These are phyloP conservation scores for Pythium monospermum DNA, from an alignment of 352 stramenopile genomes.

Conservation along the genomic window DNA sequence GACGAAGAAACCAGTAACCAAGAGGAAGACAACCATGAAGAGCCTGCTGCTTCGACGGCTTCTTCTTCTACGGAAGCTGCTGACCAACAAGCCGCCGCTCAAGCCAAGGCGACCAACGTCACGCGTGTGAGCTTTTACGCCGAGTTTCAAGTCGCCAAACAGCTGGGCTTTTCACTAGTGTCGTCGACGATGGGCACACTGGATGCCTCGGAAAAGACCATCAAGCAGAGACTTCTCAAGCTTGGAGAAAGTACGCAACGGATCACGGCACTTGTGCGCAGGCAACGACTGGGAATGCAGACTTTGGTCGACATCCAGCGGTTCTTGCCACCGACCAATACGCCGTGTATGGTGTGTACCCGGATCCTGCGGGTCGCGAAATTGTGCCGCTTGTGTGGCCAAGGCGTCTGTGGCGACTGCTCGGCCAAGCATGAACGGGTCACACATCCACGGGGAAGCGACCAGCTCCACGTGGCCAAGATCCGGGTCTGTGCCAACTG, in stretches of 20 bases:
- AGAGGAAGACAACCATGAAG: no score
- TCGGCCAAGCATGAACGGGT: constrained; percentile 17
- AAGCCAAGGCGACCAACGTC: no score
- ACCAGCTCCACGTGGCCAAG: constrained; percentile 1
- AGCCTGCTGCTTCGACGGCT: no score
- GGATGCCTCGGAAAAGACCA: neutral
- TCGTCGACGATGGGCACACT: no score
- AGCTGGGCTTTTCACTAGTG: no score
- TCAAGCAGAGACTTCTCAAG: constrained; percentile 2
- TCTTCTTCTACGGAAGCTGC: no score
- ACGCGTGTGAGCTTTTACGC: no score
- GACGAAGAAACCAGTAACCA: no score
- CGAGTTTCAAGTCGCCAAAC: no score
- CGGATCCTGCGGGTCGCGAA: constrained; percentile 35
- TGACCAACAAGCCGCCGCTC: no score
- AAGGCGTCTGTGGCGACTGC: constrained; percentile 39
- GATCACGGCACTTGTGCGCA: constrained; percentile 38
- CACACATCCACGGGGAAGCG: neutral
- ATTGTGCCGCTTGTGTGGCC: constrained; percentile 23
- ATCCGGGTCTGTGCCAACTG: constrained; percentile 45
- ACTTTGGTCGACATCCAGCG: constrained; percentile 29
- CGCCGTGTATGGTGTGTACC: constrained; percentile 48
- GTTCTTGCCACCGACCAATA: constrained; percentile 37
- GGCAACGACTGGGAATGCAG: constrained; percentile 50
- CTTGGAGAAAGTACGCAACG: constrained; percentile 12